Percentiles rank a stretch among this genome's conserved stretches.
Conservation (phyloP, 2,329 filamentous ascomycete genomes). For the Cladobotryum protrusum region DNA sequence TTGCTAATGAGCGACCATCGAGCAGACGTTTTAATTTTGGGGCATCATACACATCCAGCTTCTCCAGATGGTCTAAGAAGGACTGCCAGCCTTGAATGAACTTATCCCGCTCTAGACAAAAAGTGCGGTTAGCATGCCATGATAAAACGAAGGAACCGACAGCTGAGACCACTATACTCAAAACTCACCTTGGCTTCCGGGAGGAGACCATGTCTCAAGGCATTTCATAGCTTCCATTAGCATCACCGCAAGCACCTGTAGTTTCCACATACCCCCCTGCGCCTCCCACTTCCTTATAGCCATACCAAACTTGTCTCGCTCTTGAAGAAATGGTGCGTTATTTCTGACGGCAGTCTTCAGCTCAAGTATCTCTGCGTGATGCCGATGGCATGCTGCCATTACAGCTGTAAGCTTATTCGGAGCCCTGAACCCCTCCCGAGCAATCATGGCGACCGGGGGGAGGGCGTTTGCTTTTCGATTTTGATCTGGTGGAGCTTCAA, state of each 20-base stretch:
- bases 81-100: slow-evolving; percentile 46
- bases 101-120: slow-evolving; percentile 33
- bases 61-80: slow-evolving; percentile 49
- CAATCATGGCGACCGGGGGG: slow-evolving; percentile 46
- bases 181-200: background rate
- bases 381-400: slow-evolving; percentile 56
- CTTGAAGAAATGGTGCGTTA: slow-evolving; percentile 37
- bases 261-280: slow-evolving; percentile 57
- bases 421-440: slow-evolving; percentile 71
- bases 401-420: slow-evolving; percentile 70
- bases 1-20: slow-evolving; percentile 68
- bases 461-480: slow-evolving; percentile 46
- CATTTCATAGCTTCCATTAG: slow-evolving; percentile 53
- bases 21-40: slow-evolving; percentile 57
- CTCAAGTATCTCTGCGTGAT: slow-evolving; percentile 56
- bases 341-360: slow-evolving; percentile 51
- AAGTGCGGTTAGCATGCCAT: background rate
- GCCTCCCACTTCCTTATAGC: slow-evolving; percentile 65
- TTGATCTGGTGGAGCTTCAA: slow-evolving; percentile 34
- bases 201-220: slow-evolving; percentile 26
- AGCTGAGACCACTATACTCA: background rate
- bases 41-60: slow-evolving; percentile 52
- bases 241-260: slow-evolving; percentile 63
- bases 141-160: background rate
- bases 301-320: slow-evolving; percentile 66